Conservation (phyloP, 192 early-diverging fungal genomes). For the Phlyctochytrium planicorne region DNA sequence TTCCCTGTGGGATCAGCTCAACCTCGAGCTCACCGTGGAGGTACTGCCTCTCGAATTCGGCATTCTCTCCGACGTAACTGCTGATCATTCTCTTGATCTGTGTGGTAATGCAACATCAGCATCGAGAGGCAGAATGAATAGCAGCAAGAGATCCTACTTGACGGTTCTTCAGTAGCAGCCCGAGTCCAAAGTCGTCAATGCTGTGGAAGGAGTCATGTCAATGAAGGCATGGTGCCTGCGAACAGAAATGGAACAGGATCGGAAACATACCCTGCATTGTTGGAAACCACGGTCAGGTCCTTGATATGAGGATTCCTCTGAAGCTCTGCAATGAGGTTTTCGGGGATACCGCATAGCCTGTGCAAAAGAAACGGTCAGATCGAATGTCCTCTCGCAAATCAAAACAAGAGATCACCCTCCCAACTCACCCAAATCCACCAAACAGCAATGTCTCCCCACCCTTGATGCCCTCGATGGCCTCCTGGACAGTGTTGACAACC, state of each 20-base stretch:
- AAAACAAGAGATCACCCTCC: not conserved
- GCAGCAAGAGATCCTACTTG: conserved; percentile 9
- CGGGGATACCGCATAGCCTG: conserved; percentile 73
- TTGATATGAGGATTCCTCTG: conserved; percentile 56
- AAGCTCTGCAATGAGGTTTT: conserved; percentile 71
- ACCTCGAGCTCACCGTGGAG: conserved; percentile 79
- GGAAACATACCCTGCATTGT: conserved; percentile 66
- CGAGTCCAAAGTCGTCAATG: conserved; percentile 71
- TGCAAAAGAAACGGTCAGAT: not conserved
- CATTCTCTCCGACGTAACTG: conserved; percentile 78
- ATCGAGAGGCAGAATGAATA: not conserved
- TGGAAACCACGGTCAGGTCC: conserved; percentile 70
- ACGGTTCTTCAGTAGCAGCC: conserved; percentile 60
- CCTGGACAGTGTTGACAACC: conserved; percentile 55
- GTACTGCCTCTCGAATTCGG: conserved; percentile 79
- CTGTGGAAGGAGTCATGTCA: conserved; percentile 4
- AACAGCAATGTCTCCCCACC: conserved; percentile 59
- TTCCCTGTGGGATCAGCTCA: conserved; percentile 73
- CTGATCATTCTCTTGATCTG: conserved; percentile 82
- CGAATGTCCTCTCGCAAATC: not conserved
- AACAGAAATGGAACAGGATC: not conserved
- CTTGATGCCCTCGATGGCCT: conserved; percentile 46
- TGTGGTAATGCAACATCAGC: not conserved
- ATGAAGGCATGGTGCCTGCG: too few species aligned
- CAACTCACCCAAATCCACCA: conserved; percentile 59